Evolutionary conservation across 257 asterid species (phyloP).

Genomic region (Solanum medicagineum): DNA sequence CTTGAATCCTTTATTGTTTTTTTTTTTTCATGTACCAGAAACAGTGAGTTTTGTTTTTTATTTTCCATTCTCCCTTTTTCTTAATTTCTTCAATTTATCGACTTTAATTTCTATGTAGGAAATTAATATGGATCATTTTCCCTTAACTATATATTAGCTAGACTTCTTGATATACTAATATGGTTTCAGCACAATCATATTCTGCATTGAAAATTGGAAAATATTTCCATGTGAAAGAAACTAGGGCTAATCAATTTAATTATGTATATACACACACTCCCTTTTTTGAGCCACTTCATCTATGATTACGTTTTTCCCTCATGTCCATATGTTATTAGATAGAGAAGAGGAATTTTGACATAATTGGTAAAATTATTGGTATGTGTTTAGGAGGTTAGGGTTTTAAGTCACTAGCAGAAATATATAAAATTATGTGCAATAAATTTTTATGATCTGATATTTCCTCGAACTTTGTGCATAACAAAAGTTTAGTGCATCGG

Average conservation of each 20-base stretch:
- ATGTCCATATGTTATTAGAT: neutral
- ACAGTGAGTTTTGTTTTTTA: neutral
- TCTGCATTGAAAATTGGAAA: neutral
- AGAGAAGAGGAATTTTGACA: too few species aligned
- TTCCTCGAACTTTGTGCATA: too few species aligned
- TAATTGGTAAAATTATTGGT: too few species aligned
- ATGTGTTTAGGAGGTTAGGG: neutral
- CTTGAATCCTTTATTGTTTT: neutral
- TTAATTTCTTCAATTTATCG: neutral
- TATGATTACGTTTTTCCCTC: neutral
- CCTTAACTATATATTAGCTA: neutral
- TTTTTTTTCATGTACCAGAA: neutral
- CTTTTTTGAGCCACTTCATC: neutral
- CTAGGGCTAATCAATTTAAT: neutral
- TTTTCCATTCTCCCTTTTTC: neutral
- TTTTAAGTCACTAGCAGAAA: neutral
- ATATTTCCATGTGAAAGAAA: neutral
- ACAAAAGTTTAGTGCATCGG: too few species aligned
- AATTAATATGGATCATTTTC: neutral
- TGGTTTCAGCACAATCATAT: neutral
- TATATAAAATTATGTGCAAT: too few species aligned
- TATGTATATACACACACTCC: neutral
- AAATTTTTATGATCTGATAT: too few species aligned
- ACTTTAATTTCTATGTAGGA: neutral
- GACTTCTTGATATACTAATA: neutral